These are phyloP conservation scores for Cryphonectria parasitica DNA, from an alignment of 2,329 filamentous ascomycete species.

Conservation along the genomic window DNA sequence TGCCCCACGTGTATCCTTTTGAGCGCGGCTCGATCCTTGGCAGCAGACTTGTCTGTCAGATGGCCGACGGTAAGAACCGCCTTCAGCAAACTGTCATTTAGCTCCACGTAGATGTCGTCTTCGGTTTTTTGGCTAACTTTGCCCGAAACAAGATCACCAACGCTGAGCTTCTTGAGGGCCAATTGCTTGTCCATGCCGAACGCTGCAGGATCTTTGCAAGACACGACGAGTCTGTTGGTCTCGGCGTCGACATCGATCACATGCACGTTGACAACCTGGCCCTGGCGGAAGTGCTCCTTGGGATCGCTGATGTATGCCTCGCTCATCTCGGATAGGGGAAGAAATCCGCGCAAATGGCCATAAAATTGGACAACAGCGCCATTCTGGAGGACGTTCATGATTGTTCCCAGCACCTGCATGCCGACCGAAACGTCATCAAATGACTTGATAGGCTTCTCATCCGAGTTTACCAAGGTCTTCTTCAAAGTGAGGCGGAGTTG, in stretches of 20 bases:
- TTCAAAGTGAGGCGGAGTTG: slow-evolving; percentile 89
- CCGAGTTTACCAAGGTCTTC: slow-evolving; percentile 91
- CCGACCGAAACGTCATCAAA: slow-evolving; percentile 76
- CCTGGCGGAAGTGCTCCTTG: slow-evolving; percentile 82
- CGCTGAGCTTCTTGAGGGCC: slow-evolving; percentile 72
- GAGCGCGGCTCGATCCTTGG: slow-evolving; percentile 76
- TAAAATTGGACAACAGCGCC: slow-evolving; percentile 95
- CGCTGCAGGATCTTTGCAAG: slow-evolving; percentile 85
- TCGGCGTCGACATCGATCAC: slow-evolving; percentile 79
- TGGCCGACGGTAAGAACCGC: slow-evolving; percentile 78
- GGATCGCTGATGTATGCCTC: slow-evolving; percentile 93
- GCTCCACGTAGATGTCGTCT: slow-evolving; percentile 76
- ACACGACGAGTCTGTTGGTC: slow-evolving; percentile 75
- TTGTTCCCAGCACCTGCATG: slow-evolving; percentile 81
- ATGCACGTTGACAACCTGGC: slow-evolving; percentile 90
- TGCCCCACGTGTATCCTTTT: slow-evolving; percentile 86
- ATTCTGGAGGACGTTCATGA: slow-evolving; percentile 76
- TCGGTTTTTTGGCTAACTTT: slow-evolving; percentile 81
- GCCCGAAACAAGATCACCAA: slow-evolving; percentile 76
- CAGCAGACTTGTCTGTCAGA: slow-evolving; percentile 79
- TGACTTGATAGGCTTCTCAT: slow-evolving; percentile 75
- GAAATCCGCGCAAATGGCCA: slow-evolving; percentile 78
- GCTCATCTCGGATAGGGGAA: slow-evolving; percentile 96
- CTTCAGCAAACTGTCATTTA: slow-evolving; percentile 74
- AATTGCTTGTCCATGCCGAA: slow-evolving; percentile 77